Base-by-base conservation (phyloP, 768 basidiomycete species). In the Hortiboletus campestris region DNA sequence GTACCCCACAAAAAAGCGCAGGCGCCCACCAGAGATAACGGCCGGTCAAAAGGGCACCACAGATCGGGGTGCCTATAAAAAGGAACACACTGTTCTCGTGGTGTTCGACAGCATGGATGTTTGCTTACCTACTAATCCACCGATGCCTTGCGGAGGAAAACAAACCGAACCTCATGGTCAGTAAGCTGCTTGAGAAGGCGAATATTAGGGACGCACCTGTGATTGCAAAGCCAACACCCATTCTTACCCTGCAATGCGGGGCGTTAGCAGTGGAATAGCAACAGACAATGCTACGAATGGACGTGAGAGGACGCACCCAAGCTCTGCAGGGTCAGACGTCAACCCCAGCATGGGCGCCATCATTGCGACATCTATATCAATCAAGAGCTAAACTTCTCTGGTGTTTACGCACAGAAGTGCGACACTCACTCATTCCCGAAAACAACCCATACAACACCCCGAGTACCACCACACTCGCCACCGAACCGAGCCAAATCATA, bases 1-100 rank as follows among this genome's bases (percentile, higher is more conserved):
- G 20, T 60, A 76, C 71, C 43, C 79, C 82, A 28, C 78, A 72
- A 61, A 84, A 85, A 11, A 83, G 38, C 2, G 78, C 77, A 4
- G 84, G 81, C 14, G 77, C 73, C 79, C 80, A 84, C 84, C 84
- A 86, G 4, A 76, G 66, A 60, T 79, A 83, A 3, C 71, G 66
- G 11, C 65, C 46, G 0, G 81, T 76, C 5, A 86, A 70, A 19
- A 86, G 71, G 3, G 82, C 79, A 2, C 85, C 84, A 35, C 76
- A 78, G 34, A 85, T 79, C 1, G 85, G 84, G 0, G 81, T 76
- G 4, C 83, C 83, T 78, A 45, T n/a, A n/a, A n/a, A n/a, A n/a
- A n/a, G n/a, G n/a, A n/a, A n/a, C 44, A 8, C 44, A 38, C 35
- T 61, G 10, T n/a, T 28, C 9, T 20, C 16, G n/a, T 10, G 28